phyloP scores from a whole-genome alignment of 768 basidiomycete genomes.

The Leucogyrophana mollusca region DNA sequence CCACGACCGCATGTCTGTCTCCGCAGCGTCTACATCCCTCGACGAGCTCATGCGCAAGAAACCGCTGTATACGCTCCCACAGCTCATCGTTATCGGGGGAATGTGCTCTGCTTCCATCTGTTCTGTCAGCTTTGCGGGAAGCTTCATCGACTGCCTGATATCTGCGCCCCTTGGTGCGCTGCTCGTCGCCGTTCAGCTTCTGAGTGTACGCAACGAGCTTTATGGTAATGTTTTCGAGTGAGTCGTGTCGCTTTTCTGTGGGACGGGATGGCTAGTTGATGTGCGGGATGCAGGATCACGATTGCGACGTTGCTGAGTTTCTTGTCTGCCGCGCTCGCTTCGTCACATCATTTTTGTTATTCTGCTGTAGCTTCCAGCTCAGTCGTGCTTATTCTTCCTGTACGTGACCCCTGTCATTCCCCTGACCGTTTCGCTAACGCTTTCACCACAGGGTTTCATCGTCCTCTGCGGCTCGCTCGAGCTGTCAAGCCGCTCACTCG shows the following conservation, averaged over 20 bases:
- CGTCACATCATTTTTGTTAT: slow-evolving; percentile 72
- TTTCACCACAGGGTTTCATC: slow-evolving; percentile 50
- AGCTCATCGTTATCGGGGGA: slow-evolving; percentile 70
- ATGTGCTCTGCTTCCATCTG: slow-evolving; percentile 77
- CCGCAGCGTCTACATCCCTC: slow-evolving; percentile 67
- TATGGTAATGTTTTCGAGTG: slow-evolving; percentile 81
- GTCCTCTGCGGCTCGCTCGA: slow-evolving; percentile 75
- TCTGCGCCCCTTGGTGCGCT: slow-evolving; percentile 75
- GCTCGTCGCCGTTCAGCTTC: slow-evolving; percentile 68
- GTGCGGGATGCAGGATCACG: slow-evolving; percentile 58
- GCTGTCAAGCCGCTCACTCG: slow-evolving; percentile 76
- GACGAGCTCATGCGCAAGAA: slow-evolving; percentile 69
- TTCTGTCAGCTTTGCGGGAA: slow-evolving; percentile 68
- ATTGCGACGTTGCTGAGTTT: slow-evolving; percentile 81
- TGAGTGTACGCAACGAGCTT: slow-evolving; percentile 73
- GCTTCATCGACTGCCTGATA: slow-evolving; percentile 73
- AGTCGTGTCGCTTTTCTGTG: slow-evolving; percentile 15
- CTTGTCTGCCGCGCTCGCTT: slow-evolving; percentile 69
- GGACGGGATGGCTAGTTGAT: neutral
- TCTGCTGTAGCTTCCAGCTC: slow-evolving; percentile 76
- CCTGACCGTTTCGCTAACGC: neutral
- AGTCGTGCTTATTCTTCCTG: slow-evolving; percentile 79
- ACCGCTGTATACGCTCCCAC: slow-evolving; percentile 59
- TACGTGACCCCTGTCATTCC: slow-evolving; percentile 35
- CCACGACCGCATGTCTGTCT: slow-evolving; percentile 77